Conservation (phyloP, 179 eudicot genomes). For the Camellia oleifera region DNA sequence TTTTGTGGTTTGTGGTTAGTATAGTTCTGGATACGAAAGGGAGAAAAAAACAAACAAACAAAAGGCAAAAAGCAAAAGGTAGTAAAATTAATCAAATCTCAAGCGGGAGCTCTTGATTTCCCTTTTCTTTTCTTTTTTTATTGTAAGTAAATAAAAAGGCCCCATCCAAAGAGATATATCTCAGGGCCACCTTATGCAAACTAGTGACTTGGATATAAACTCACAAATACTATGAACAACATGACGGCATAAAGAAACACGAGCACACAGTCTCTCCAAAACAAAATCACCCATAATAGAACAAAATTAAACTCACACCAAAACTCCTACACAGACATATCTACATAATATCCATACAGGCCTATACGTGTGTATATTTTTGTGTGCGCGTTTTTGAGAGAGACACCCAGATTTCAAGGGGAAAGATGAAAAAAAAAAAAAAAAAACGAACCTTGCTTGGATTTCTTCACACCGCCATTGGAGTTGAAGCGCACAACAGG, state of each 20-base stretch:
- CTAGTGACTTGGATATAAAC: neutral
- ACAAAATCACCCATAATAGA: neutral
- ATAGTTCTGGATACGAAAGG: too few relatives aligned
- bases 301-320: too few relatives aligned
- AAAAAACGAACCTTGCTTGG: constrained; percentile 46
- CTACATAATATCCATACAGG: neutral
- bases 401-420: neutral
- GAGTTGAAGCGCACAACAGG: constrained; percentile 27
- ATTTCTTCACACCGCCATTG: constrained; percentile 67
- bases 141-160: too few relatives aligned
- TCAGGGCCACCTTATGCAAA: neutral
- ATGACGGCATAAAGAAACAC: neutral
- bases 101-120: too few relatives aligned
- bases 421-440: neutral
- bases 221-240: neutral
- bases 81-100: too few relatives aligned
- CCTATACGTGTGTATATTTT: too few relatives aligned
- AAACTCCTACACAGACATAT: neutral
- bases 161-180: too few relatives aligned
- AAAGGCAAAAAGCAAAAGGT: too few relatives aligned
- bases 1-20: too few relatives aligned
- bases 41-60: too few relatives aligned
- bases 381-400: neutral
- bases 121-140: too few relatives aligned
- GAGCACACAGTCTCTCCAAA: neutral